These are phyloP conservation scores for Pulveroboletus sp. DNA, from an alignment of 768 basidiomycete species.

Conservation along the genomic window DNA sequence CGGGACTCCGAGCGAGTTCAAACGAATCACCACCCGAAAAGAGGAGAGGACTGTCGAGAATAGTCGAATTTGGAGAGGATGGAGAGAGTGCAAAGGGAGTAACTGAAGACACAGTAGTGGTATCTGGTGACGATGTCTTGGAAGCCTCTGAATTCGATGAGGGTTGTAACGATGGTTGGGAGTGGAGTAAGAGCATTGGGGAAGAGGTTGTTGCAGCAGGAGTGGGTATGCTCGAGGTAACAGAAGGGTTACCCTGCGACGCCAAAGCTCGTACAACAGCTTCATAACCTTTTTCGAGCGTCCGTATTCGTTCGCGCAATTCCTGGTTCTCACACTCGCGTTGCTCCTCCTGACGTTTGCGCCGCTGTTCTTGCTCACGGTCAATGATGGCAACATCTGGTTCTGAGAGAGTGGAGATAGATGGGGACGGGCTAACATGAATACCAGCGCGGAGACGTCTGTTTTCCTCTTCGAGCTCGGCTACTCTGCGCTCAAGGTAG, in stretches of 20 bases:
- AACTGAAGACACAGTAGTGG: conserved; percentile 29
- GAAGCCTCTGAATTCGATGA: conserved; percentile 21
- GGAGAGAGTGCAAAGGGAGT: conserved; percentile 39
- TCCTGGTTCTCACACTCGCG: conserved; percentile 69
- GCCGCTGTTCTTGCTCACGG: conserved; percentile 27
- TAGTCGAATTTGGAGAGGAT: conserved; percentile 38
- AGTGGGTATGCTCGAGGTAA: conserved; percentile 11
- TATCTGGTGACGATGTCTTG: conserved; percentile 17
- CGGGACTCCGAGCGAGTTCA: conserved; percentile 36
- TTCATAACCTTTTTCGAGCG: conserved; percentile 78
- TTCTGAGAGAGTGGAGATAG: conserved; percentile 11
- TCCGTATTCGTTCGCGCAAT: conserved; percentile 68
- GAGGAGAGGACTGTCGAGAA: conserved; percentile 30
- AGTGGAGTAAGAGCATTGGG: conserved; percentile 13
- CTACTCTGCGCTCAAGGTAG: conserved; percentile 60
- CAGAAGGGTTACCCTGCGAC: conserved; percentile 44
- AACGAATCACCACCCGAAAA: conserved; percentile 23
- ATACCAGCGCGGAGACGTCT: conserved; percentile 58
- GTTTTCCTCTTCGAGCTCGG: conserved; percentile 83
- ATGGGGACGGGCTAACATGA: conserved; percentile 23
- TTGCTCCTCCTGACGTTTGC: conserved; percentile 35
- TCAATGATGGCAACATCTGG: conserved; percentile 23
- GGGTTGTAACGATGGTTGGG: conserved; percentile 19
- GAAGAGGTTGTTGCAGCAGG: conserved; percentile 11
- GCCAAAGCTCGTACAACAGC: conserved; percentile 72